These are phyloP conservation scores for Ailanthus altissimus DNA, from an alignment of 345 rosid genomes.

Conservation along the genomic window DNA sequence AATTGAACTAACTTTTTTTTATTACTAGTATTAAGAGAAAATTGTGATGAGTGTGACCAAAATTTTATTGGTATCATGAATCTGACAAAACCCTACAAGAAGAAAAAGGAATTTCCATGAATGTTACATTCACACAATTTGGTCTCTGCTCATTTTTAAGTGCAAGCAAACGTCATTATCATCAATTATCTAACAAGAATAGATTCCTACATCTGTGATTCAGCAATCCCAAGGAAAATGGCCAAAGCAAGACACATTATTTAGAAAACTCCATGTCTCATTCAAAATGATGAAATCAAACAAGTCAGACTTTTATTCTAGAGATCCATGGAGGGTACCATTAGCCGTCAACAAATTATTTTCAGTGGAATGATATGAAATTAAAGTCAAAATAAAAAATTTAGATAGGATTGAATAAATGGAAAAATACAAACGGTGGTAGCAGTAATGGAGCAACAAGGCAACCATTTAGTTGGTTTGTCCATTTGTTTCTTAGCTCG, in stretches of 20 bases:
- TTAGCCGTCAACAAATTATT: constrained; percentile 12
- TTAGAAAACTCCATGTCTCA: constrained; percentile 2
- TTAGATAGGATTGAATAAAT: constrained; percentile 10
- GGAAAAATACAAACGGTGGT: constrained; percentile 5
- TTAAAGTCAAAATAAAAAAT: constrained; percentile 18
- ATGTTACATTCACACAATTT: constrained; percentile 1
- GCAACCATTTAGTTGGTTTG: constrained; percentile 24
- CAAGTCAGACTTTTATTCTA: not conserved
- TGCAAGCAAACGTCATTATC: constrained; percentile 38
- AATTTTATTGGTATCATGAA: not conserved
- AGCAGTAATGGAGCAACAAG: constrained; percentile 14
- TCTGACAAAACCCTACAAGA: not conserved
- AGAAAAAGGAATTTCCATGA: not conserved
- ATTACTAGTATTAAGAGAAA: not conserved
- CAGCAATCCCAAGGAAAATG: not conserved
- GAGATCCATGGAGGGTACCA: constrained; percentile 1
- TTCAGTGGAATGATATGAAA: not conserved
- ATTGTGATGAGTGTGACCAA: not conserved
- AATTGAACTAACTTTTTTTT: not conserved
- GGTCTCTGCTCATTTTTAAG: constrained; percentile 31
- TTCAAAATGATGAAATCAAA: not conserved
- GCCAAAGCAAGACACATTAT: not conserved
- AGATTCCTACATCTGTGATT: constrained; percentile 34
- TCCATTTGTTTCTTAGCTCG: constrained; percentile 22
- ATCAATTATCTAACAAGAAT: constrained; percentile 30